Evolutionary conservation across 129 eudicot species (phyloP).

Genomic region (Dittrichia graveolens): DNA sequence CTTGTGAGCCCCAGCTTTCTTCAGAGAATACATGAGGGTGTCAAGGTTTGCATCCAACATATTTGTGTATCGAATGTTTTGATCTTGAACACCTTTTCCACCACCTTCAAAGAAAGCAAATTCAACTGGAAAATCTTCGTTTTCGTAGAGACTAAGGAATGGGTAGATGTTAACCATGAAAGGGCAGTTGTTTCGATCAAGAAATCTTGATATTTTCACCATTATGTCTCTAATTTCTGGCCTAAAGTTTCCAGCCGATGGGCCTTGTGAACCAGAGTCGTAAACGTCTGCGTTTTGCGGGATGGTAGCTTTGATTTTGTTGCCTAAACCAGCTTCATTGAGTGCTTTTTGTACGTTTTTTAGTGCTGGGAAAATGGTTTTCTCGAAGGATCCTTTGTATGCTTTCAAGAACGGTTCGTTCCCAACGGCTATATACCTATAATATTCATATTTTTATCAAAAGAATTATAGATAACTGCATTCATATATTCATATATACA

Average conservation of each 20-base stretch:
- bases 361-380: conserved; percentile 44
- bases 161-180: conserved; percentile 61
- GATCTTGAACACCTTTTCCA: conserved; percentile 41
- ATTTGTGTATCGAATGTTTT: conserved; percentile 40
- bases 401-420: conserved; percentile 57
- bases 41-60: conserved; percentile 56
- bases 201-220: conserved; percentile 34
- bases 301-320: conserved; percentile 45
- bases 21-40: conserved; percentile 42
- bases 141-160: conserved; percentile 50
- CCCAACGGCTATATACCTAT: conserved; percentile 55
- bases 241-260: conserved; percentile 49
- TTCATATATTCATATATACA: background rate
- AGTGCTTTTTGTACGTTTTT: conserved; percentile 53
- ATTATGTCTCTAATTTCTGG: conserved; percentile 41
- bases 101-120: conserved; percentile 53
- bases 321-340: conserved; percentile 45
- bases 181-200: conserved; percentile 34
- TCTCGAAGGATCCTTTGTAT: conserved; percentile 45
- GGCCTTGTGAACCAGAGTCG: conserved; percentile 31
- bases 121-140: conserved; percentile 43
- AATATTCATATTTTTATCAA: background rate
- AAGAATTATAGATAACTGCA: background rate
- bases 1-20: conserved; percentile 35
- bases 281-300: conserved; percentile 60